Percentiles rank a stretch among this genome's conserved stretches.
Conservation (phyloP, 345 rosid genomes). For the Syzygium jambos region DNA sequence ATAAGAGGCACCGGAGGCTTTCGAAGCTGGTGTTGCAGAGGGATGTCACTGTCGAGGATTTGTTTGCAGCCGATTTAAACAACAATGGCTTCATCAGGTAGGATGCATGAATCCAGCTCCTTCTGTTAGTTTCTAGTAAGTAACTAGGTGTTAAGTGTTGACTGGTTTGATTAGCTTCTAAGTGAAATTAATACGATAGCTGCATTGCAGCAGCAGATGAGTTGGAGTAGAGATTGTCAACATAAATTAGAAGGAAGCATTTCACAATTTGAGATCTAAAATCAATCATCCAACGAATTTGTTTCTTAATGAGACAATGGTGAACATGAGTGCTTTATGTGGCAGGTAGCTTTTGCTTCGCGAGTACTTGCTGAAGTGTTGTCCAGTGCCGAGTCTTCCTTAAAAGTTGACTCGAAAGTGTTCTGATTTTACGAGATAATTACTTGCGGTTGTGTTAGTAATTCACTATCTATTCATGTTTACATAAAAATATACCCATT, state of each 20-base stretch:
- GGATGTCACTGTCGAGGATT: constrained; percentile 56
- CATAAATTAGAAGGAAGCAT: neutral
- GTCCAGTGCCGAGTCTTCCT: neutral
- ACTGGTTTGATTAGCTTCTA: neutral
- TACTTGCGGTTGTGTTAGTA: neutral
- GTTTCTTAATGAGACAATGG: neutral
- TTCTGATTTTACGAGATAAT: neutral
- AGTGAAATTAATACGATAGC: neutral
- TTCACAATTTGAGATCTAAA: neutral
- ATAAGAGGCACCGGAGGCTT: constrained; percentile 50
- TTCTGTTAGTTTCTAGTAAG: neutral
- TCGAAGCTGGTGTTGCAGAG: constrained; percentile 55
- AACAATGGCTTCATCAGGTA: constrained; percentile 73
- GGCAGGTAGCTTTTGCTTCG: neutral
- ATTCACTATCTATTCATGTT: neutral
- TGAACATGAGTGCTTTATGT: neutral
- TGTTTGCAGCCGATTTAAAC: constrained; percentile 55
- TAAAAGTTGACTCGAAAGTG: neutral
- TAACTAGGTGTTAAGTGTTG: neutral
- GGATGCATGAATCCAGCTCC: neutral
- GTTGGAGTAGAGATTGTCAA: neutral
- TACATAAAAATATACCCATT: neutral
- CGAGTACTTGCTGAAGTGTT: neutral
- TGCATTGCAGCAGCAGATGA: neutral
- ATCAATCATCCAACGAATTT: neutral